Evolutionary conservation across 805 yeast genomes (phyloP).

Genomic region (Jamesozyma gamospora): DNA sequence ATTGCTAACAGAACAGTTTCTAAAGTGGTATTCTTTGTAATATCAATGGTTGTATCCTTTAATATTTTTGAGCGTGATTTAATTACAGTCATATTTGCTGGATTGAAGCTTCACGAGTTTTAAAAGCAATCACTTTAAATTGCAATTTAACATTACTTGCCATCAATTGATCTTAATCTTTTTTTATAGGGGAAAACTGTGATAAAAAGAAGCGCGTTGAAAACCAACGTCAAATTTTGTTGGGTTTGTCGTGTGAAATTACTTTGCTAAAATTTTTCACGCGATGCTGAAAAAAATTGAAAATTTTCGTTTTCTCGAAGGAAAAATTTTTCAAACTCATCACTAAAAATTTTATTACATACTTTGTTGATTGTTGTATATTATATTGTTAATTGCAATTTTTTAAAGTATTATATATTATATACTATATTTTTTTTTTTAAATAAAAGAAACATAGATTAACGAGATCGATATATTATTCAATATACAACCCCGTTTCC

Average conservation of each 20-base stretch:
- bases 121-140: too few relatives aligned
- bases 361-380: too few relatives aligned
- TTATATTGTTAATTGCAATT: too few relatives aligned
- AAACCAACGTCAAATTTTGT: too few relatives aligned
- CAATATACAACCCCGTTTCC: background rate
- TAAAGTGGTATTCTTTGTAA: conserved; percentile 32
- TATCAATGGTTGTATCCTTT: conserved; percentile 35
- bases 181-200: too few relatives aligned
- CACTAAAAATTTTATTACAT: background rate
- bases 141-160: too few relatives aligned
- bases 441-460: too few relatives aligned
- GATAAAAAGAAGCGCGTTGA: too few relatives aligned
- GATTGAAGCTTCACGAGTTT: background rate
- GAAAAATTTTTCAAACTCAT: background rate
- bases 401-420: too few relatives aligned
- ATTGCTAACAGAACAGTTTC: conserved; percentile 36
- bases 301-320: background rate
- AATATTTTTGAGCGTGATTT: conserved; percentile 53
- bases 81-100: conserved; percentile 21
- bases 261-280: background rate
- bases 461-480: background rate
- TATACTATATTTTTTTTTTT: too few relatives aligned
- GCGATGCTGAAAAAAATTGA: background rate
- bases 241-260: too few relatives aligned
- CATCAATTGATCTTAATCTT: too few relatives aligned